Base-by-base conservation (phyloP, 495 filamentous ascomycete species). In the Lophiostoma macrostomum region DNA sequence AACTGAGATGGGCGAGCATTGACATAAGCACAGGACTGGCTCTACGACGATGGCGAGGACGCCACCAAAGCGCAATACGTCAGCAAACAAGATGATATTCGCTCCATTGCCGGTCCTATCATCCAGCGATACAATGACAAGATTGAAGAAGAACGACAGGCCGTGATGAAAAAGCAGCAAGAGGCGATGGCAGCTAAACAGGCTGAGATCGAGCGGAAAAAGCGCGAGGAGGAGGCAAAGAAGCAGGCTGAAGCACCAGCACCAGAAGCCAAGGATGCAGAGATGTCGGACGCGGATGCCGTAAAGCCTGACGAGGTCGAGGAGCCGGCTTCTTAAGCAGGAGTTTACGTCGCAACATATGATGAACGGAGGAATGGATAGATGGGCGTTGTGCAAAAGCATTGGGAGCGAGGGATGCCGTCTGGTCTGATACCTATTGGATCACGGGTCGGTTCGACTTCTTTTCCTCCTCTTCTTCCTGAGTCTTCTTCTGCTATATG, bases 31-130 rank as follows among this genome's bases (percentile, higher is more conserved):
- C n/a, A 97, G 91, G 90, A 97, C 61, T 99, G 93, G 93, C 82
- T 99, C 46, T 97, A 98, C 73, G 90, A 96, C 60, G 93, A 97
- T 23, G 93, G 93, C 60, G 91, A 96, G 51, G 93, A 97, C 68
- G 80, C 91, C 65, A 91, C 88, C 64, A 96, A 96, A 78, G 88
- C 86, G 31, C 74, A 90, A 56, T 99, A 99, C 73, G 77, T 90
- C 41, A 78, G 87, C 65, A 97, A 96, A 80, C 86, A 91, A 71
- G 91, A 97, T 51, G 93, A 99, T 69, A 90, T 99, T 70, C 87
- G 88, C 64, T 83, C 88, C 61, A 76, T 94, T 48, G 85, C 89
- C 39, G 91, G 90, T 14, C 94, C 93, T 54, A 87, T 98, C 70
- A 83, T 90, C 41, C 91, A 96, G 75, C 85, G 91, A 50, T 90